Evolutionary conservation across 2,329 filamentous ascomycete genomes (phyloP), one percentile per base, ranked within the genome.

Genomic region (Sporothrix sp.): DNA sequence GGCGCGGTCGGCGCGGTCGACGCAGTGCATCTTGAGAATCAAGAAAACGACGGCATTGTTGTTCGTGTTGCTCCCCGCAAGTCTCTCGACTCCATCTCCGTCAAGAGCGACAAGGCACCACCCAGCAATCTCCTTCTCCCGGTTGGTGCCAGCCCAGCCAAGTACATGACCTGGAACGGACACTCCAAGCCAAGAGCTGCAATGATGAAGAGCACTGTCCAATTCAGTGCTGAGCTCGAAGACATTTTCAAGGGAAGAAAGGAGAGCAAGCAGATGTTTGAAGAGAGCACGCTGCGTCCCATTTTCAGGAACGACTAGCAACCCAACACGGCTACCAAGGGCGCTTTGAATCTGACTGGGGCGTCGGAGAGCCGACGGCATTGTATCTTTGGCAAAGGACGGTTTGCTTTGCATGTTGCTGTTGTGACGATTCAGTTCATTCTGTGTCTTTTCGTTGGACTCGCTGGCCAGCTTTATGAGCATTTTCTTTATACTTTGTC

Each of bases 91-190:
- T 36, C 44, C 2, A 50, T 37, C 38, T 59, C 58, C 8, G 37
- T 51, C 39, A 58, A 55, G 47, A 59, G 57, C 25, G 54, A 43
- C 16, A 27, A 8, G 4, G 28, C 16, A 13, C 9, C 11, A 10
- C 42, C 23, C 58, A 53, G 56, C n/a, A n/a, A n/a, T n/a, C n/a
- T n/a, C n/a, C n/a, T n/a, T n/a, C n/a, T n/a, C n/a, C n/a, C n/a
- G n/a, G n/a, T n/a, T n/a, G n/a, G n/a, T n/a, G n/a, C n/a, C n/a
- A n/a, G n/a, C n/a, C n/a, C 52, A 23, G 46, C 48, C 27, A 61
- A 59, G 36, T 59, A 52, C 37, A 53, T 37, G 45, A 58, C 58
- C 1, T 61, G 58, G 59, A 57, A 46, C 21, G 58, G 59, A 2
- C 46, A 52, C 13, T 27, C 50, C 5, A 56, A 51, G 33, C 51